Conservation (phyloP, 177 flowering plant species). For the Vitis hybrid region DNA sequence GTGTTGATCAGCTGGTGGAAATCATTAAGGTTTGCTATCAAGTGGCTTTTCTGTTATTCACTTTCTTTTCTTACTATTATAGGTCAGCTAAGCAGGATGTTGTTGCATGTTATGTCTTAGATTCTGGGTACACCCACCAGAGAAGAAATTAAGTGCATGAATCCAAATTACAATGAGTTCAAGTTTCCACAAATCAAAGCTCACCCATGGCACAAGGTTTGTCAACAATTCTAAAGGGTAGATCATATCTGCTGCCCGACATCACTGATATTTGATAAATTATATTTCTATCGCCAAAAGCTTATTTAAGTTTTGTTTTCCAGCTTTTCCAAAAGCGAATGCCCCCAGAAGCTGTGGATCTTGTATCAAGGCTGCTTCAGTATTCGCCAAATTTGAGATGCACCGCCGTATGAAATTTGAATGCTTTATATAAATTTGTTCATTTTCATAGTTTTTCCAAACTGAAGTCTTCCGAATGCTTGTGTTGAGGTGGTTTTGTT, state of each 20-base stretch:
- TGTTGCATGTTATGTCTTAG: slow-evolving; percentile 28
- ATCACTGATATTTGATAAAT: background rate
- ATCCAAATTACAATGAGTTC: slow-evolving; percentile 89
- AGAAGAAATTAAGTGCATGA: slow-evolving; percentile 99
- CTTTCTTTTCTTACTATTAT: slow-evolving; percentile 2
- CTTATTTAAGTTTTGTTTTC: slow-evolving; percentile 3
- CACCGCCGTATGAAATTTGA: slow-evolving; percentile 68
- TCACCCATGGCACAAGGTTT: slow-evolving; percentile 99
- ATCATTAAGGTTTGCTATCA: slow-evolving; percentile 64
- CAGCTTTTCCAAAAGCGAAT: slow-evolving; percentile 80
- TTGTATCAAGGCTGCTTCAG: slow-evolving; percentile 91
- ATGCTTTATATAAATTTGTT: background rate
- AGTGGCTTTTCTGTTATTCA: background rate
- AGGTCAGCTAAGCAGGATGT: too few species aligned
- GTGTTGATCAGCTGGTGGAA: slow-evolving; percentile 89
- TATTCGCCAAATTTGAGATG: slow-evolving; percentile 90
- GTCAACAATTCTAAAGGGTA: slow-evolving; percentile 1
- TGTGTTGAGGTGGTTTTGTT: background rate
- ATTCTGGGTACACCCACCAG: slow-evolving; percentile 95
- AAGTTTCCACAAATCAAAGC: slow-evolving; percentile 98
- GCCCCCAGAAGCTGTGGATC: slow-evolving; percentile 96
- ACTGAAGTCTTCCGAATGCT: background rate
- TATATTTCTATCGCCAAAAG: background rate
- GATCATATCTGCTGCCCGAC: background rate
- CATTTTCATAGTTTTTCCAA: background rate